Conservation (phyloP, 2,329 filamentous ascomycete genomes). For the Cladosporium oxysporum region DNA sequence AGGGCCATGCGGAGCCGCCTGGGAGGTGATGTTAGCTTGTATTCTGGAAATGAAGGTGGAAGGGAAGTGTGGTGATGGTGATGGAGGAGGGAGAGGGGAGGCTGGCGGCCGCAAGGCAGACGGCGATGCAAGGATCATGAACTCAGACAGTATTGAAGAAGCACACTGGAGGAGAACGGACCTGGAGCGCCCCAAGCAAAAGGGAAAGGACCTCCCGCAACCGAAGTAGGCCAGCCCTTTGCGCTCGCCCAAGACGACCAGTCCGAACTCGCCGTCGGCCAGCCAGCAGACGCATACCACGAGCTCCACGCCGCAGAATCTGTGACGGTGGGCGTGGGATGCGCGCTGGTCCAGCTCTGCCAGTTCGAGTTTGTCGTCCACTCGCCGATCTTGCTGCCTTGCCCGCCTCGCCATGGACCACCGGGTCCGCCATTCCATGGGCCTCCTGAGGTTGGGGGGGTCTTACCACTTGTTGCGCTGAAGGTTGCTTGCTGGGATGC, state of each 20-base stretch:
- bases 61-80: background rate
- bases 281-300: slow-evolving; percentile 17
- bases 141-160: slow-evolving; percentile 7
- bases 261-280: slow-evolving; percentile 26
- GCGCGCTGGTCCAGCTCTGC: slow-evolving; percentile 18
- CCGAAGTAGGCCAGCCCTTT: slow-evolving; percentile 21
- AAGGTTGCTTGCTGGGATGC: slow-evolving; percentile 29
- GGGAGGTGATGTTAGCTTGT: slow-evolving; percentile 5
- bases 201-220: slow-evolving; percentile 19
- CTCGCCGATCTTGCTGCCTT: slow-evolving; percentile 3
- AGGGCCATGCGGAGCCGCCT: slow-evolving; percentile 29
- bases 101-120: slow-evolving; percentile 12
- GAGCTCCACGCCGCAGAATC: slow-evolving; percentile 18
- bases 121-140: background rate
- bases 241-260: slow-evolving; percentile 28
- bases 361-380: slow-evolving; percentile 18
- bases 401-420: slow-evolving; percentile 11
- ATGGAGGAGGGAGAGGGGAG: background rate
- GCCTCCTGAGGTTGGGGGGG: background rate
- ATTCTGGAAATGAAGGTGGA: background rate
- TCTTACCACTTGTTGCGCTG: slow-evolving; percentile 30
- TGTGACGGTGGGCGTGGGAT: slow-evolving; percentile 14
- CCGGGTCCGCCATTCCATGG: background rate
- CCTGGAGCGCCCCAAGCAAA: slow-evolving; percentile 21
- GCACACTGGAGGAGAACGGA: slow-evolving; percentile 17